Base-by-base conservation (phyloP, 306 rosid genomes). In the Rosa chinensis region DNA sequence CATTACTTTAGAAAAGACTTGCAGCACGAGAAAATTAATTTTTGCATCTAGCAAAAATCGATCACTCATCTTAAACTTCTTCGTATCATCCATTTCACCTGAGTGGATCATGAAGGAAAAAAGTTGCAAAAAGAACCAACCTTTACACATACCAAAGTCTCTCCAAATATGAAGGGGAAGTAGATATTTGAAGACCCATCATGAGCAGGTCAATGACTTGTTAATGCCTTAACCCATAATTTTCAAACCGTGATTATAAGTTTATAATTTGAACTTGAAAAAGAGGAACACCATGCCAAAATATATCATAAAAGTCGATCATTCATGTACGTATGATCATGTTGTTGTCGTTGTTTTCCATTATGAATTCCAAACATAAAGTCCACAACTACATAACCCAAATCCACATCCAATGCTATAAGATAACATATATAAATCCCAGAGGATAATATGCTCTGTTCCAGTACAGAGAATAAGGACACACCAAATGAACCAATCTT, bases 271-370 rank as follows among this genome's bases (percentile, higher is more conserved):
- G 84, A 84, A 62, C 11, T 62, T 76, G 37, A 16, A 16, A 64
- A 63, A 83, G 81, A 75, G 79, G 42, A 58, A 72, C 71, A 35
- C 62, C 82, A 50, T 80, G 78, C 80, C 72, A 67, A 81, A 81
- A 72, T 28, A 73, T 64, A 79, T 63, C 70, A 80, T 86, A 79
- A 74, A 2, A 39, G 74, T 84, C 37, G 79, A 83, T 80, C 58
- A 85, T 85, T 79, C 74, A 80, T 82, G 78, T 48, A 84, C 70
- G 74, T 25, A 84, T 77, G 82, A 86, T 84, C 80, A 82, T 85
- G 87, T 85, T 88, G 86, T 42, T 6, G 69, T 78, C 85, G 85
- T 85, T 88, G 87, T 58, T 68, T 64, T 85, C 78, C 85, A 80
- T 80, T 75, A 87, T 82, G 84, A 85, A 82, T 18, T 66, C 81